Evolutionary conservation across 768 basidiomycete genomes (phyloP), one percentile per base, ranked within the genome.

Genomic region (Mycena alexandri): DNA sequence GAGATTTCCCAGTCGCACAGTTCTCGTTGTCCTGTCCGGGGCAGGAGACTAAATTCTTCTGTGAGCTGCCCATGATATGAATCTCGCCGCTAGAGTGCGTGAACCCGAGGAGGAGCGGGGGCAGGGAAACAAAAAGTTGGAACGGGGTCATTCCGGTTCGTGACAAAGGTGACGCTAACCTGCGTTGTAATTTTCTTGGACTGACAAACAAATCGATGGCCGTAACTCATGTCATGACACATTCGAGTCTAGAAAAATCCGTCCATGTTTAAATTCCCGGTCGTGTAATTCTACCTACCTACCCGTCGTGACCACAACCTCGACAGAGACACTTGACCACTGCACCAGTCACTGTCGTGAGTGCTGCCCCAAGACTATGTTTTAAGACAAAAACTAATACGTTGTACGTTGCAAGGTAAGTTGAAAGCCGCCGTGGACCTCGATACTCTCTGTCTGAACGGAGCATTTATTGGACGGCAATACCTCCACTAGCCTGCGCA

Each of bases 181-280:
- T 79, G 38, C 14, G 38, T 29, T 24, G 22, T 25, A 22, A n/a
- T n/a, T n/a, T n/a, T n/a, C n/a, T n/a, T n/a, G n/a, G n/a, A n/a
- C n/a, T n/a, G n/a, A n/a, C n/a, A n/a, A n/a, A n/a, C n/a, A n/a
- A n/a, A n/a, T n/a, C n/a, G n/a, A n/a, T n/a, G n/a, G n/a, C n/a
- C n/a, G n/a, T n/a, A n/a, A n/a, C n/a, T n/a, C n/a, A n/a, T n/a
- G n/a, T n/a, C n/a, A n/a, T n/a, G n/a, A n/a, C n/a, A 56, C 50
- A 79, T 77, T 53, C 65, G 76, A 48, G 73, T 84, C 84, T n/a
- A 85, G 75, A n/a, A 47, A 81, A 80, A 65, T 85, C 70, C 0
- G 84, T 84, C 76, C 81, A 84, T 2, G 73, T 80, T 62, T 80
- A 71, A 73, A 85, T 83, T 1, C 84, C 84, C n/a, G 79, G 79